Evolutionary conservation across 148 eudicot genomes (phyloP), one percentile per base, ranked within the genome.

Genomic region (Salicornia ramosissima): DNA sequence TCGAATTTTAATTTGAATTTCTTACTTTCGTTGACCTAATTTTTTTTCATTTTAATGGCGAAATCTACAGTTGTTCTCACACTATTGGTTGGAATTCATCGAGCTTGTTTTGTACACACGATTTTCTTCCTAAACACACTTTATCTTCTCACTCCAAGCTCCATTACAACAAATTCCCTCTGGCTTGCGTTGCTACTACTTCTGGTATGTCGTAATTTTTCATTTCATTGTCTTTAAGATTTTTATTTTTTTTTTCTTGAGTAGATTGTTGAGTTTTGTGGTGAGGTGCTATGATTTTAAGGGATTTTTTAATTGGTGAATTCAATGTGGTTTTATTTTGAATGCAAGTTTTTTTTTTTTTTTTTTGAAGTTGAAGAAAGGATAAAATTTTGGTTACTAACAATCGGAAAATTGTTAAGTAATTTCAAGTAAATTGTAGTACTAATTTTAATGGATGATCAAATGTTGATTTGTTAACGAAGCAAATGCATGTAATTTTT

Each of bases 21-120:
- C 1, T 36, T 36, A 36, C 40, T 3, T 36, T 4, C 5, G 40
- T 36, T 36, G 40, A 8, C 8, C 10, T 14, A 6, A 21, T 4
- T 22, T 22, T 22, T 24, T 4, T 2, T 22, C 15, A 13, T 19
- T 15, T 70, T 15, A 12, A 24, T 24, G 46, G 10, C 15, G 43
- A 72, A 54, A 49, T 16, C 5, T 10, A 80, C 83, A 83, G 84
- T 74, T 79, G 70, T 64, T 78, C 81, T 68, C 75, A 80, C 80
- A 58, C 65, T 80, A 49, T 85, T 22, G 79, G 83, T 36, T 87
- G 84, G 92, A 84, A 81, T 56, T 81, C 84, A 5, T 86, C 89
- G 33, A 81, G 78, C 78, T 86, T 84, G 39, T 74, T 82, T 53
- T 29, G 60, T 0, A 73, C 64, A 19, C 31, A 81, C 4, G 81